phyloP scores from a whole-genome alignment of 768 basidiomycete genomes.

The Gloeopeniophorella convolvens region DNA sequence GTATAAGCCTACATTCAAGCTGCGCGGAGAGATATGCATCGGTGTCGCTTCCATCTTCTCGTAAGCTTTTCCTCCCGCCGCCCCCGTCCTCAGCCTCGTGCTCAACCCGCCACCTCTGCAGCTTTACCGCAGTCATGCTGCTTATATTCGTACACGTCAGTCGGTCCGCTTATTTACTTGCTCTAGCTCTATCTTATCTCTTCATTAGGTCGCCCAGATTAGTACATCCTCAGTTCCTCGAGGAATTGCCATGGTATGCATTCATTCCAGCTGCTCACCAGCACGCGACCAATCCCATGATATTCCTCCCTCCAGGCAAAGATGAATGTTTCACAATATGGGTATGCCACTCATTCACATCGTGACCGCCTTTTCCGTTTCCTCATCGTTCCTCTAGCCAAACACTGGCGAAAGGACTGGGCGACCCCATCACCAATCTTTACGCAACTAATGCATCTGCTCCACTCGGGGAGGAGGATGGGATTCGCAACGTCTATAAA shows the following conservation, averaged over 20 bases:
- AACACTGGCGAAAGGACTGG: slow-evolving; percentile 33
- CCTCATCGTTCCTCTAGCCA: slow-evolving; percentile 33
- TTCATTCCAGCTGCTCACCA: slow-evolving; percentile 5
- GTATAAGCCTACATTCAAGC: slow-evolving; percentile 22
- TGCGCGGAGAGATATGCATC: slow-evolving; percentile 76
- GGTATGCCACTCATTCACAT: slow-evolving; percentile 36
- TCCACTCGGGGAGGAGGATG: slow-evolving; percentile 48
- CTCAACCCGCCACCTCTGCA: slow-evolving; percentile 25
- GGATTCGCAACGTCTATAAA: slow-evolving; percentile 64
- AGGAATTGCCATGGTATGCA: slow-evolving; percentile 63
- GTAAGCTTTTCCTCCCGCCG: slow-evolving; percentile 37
- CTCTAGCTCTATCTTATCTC: slow-evolving; percentile 24
- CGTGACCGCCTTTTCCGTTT: slow-evolving; percentile 4
- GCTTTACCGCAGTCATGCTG: slow-evolving; percentile 45
- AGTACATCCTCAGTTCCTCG: slow-evolving; percentile 69
- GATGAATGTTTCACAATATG: slow-evolving; percentile 65
- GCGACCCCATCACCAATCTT: slow-evolving; percentile 54
- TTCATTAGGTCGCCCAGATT: slow-evolving; percentile 70
- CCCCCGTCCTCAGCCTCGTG: slow-evolving; percentile 25
- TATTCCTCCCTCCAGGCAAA: slow-evolving; percentile 39
- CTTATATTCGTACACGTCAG: slow-evolving; percentile 80
- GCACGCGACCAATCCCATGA: slow-evolving; percentile 18
- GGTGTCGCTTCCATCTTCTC: slow-evolving; percentile 65
- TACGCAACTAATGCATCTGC: slow-evolving; percentile 62
- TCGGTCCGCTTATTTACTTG: slow-evolving; percentile 19